Evolutionary conservation across 441 rosid genomes (phyloP).

Genomic region (Populus hybrid): DNA sequence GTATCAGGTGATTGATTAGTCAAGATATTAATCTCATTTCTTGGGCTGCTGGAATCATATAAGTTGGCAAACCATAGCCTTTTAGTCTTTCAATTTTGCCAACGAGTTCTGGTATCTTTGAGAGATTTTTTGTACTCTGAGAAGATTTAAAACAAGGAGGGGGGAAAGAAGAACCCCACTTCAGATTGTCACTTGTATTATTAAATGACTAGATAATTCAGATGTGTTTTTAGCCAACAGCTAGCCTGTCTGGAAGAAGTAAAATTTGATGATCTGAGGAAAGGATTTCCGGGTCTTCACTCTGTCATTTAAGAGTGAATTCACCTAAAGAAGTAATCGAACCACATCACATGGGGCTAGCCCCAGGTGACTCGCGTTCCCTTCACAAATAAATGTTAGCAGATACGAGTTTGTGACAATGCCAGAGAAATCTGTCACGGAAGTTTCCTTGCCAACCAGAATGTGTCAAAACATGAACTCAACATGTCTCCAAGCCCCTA

Average conservation of each 20-base stretch:
- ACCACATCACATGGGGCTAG: slow-evolving; percentile 13
- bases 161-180: no score
- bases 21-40: background rate
- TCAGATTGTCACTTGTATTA: no score
- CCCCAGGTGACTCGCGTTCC: background rate
- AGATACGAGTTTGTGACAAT: background rate
- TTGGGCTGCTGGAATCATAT: background rate
- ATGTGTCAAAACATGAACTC: slow-evolving; percentile 20
- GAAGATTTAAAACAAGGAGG: background rate
- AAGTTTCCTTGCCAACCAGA: slow-evolving; percentile 9
- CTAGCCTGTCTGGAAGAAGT: background rate
- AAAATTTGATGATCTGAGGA: background rate
- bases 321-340: background rate
- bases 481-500: slow-evolving; percentile 27
- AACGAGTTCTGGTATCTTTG: background rate
- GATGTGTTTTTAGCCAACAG: background rate
- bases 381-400: background rate
- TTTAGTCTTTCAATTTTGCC: background rate
- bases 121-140: background rate
- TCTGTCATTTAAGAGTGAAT: slow-evolving; percentile 1
- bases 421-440: background rate
- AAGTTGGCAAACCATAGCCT: background rate
- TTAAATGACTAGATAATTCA: no score
- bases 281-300: background rate
- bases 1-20: background rate